Evolutionary conservation across 345 rosid species (phyloP).

Genomic region (Brassica napus): Da-Ae NC_063436.1:27967501-27968000

Average conservation of each 20-base stretch:
- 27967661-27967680: conserved; percentile 7
- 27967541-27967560: not conserved
- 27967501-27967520: conserved; percentile 9
- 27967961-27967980: not conserved
- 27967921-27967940: not conserved
- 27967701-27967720: not conserved
- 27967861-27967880: not conserved
- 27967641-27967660: not conserved
- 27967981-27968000: not conserved
- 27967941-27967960: not conserved
- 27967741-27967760: not conserved
- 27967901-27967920: not conserved
- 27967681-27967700: not conserved
- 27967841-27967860: not conserved
- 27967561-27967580: not conserved
- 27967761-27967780: not conserved
- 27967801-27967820: not conserved
- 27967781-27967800: not conserved
- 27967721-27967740: no score
- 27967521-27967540: conserved; percentile 31
- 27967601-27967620: not conserved
- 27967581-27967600: not conserved
- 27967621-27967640: no score
- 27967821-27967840: conserved; percentile 34
- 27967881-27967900: not conserved